Base-by-base conservation (phyloP, 2,329 filamentous ascomycete genomes). In the Bipolaris sorokiniana region DNA sequence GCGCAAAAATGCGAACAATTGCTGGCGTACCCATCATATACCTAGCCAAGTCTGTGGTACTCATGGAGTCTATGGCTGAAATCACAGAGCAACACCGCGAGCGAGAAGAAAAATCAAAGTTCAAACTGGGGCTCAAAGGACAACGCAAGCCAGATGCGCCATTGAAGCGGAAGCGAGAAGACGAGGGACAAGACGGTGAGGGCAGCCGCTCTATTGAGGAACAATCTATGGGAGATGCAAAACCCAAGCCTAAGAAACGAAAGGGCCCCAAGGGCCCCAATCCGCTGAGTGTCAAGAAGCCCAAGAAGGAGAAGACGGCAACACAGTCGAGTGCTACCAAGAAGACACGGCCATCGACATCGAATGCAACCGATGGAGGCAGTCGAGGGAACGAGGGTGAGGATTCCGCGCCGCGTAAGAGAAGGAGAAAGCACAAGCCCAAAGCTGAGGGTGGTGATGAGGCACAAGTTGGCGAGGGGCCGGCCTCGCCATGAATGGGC, bases 11-110 rank as follows among this genome's bases (percentile, higher is more conserved):
- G 79, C 83, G 90, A 48, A 78, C 77, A n/a, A 82, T 93, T 18
- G 83, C 85, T 22, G 90, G 90, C 18, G 88, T 91, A 47, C 91
- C 91, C 18, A 75, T 94, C 59, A 85, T 95, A 45, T 94, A 94
- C 73, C 89, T 94, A 64, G 87, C 88, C 63, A 82, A 90, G 54
- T 90, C 88, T 59, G 90, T 96, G 51, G 90, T 94, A 86, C 87
- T 90, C 53, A 82, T 90, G 81, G 86, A 90, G 76, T 89, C 90
- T 13, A 92, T 95, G 89, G 88, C 89, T 16, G 83, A 81, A 37
- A 83, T 83, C 51, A 90, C 88, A 15, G 84, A 83, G 37, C 82
- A 85, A 56, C 82, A 86, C 45, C 84, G 88, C 59, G 84, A 88
- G 49, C 81, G 81, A 57, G 89, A 90, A 61, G 91, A 95, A 80